Evolutionary conservation across 805 yeast genomes (phyloP).

Genomic region (Schwanniomyces sp.): DNA sequence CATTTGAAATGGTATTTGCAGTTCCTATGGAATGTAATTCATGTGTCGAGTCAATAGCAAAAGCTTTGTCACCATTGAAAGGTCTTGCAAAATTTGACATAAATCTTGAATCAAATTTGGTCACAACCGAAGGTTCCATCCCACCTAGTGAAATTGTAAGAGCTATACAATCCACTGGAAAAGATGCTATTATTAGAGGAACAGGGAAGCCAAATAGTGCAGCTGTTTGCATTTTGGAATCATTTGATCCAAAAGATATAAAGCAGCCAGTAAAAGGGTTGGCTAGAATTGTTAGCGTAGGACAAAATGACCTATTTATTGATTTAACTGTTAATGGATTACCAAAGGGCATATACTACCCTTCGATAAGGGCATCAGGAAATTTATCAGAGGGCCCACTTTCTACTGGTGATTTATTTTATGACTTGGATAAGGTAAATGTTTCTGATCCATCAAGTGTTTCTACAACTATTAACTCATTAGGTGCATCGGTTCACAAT

Average conservation of each 20-base stretch:
- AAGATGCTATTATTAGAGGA: constrained; percentile 90
- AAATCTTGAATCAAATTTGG: constrained; percentile 59
- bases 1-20: constrained; percentile 71
- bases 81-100: constrained; percentile 56
- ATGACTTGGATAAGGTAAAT: constrained; percentile 43
- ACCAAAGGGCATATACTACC: constrained; percentile 62
- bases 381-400: constrained; percentile 72
- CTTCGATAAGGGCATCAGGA: constrained; percentile 69
- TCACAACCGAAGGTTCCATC: constrained; percentile 63
- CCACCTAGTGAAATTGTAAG: constrained; percentile 77
- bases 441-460: constrained; percentile 23
- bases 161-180: constrained; percentile 71
- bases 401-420: constrained; percentile 58
- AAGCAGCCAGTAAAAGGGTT: constrained; percentile 76
- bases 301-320: constrained; percentile 54
- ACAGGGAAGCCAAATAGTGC: constrained; percentile 86
- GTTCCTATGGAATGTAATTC: constrained; percentile 79
- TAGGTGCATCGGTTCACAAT: constrained; percentile 30
- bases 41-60: constrained; percentile 62
- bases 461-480: constrained; percentile 28
- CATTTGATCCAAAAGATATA: constrained; percentile 50
- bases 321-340: constrained; percentile 81
- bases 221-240: constrained; percentile 86
- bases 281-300: constrained; percentile 76
- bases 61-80: constrained; percentile 49